Conservation (phyloP, 768 basidiomycete genomes). For the Lactarius psammicola region DNA sequence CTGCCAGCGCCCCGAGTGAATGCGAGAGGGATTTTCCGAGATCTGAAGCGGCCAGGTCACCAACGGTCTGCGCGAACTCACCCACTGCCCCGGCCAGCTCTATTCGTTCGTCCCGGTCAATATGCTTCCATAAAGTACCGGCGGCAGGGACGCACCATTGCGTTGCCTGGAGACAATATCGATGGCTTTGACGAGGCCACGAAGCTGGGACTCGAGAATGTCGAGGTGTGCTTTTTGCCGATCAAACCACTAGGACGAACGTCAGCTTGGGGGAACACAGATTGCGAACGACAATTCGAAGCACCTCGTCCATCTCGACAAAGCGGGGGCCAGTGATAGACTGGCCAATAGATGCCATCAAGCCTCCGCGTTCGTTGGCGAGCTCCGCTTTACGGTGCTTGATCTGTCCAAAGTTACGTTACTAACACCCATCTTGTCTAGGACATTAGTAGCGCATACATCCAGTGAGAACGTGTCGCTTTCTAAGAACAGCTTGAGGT, state of each 20-base stretch:
- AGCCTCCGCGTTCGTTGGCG: constrained; percentile 73
- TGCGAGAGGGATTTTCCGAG: constrained; percentile 70
- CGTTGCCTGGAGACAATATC: constrained; percentile 84
- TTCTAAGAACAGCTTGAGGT: constrained; percentile 88
- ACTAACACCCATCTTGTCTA: constrained; percentile 3
- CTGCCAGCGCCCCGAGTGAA: constrained; percentile 66
- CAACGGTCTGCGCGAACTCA: constrained; percentile 77
- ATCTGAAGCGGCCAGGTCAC: constrained; percentile 72
- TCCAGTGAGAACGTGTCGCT: constrained; percentile 89
- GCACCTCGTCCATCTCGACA: constrained; percentile 83
- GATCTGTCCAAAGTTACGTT: constrained; percentile 50
- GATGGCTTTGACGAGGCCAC: constrained; percentile 82
- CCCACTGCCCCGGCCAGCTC: constrained; percentile 67
- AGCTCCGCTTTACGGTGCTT: constrained; percentile 82
- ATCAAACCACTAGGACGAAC: constrained; percentile 82
- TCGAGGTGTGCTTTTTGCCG: constrained; percentile 82
- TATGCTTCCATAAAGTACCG: background rate
- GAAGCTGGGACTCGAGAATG: constrained; percentile 84
- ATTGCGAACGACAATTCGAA: constrained; percentile 14
- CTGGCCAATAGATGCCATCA: constrained; percentile 82
- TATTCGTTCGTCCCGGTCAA: constrained; percentile 31
- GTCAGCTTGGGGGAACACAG: background rate
- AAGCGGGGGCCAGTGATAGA: constrained; percentile 77
- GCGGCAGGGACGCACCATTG: constrained; percentile 47
- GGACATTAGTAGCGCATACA: constrained; percentile 47